Conservation (phyloP, 306 rosid genomes). For the Ochetophila trinervis region DNA sequence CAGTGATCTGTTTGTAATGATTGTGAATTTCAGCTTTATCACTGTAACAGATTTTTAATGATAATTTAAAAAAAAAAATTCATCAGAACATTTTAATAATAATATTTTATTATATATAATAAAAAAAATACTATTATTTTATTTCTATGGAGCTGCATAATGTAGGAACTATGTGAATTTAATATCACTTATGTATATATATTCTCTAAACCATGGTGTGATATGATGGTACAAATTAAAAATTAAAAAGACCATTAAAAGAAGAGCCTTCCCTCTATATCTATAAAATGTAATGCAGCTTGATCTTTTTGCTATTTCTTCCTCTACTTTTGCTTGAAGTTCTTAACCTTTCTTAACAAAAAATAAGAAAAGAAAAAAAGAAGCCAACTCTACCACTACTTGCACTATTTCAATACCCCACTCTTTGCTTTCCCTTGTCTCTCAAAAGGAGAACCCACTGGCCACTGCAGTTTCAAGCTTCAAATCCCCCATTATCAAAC, state of each 20-base stretch:
- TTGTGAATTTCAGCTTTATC: too few relatives aligned
- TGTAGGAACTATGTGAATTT: too few relatives aligned
- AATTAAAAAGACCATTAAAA: slow-evolving; percentile 27
- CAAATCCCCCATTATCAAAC: slow-evolving; percentile 7
- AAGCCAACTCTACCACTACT: slow-evolving; percentile 28
- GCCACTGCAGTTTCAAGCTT: slow-evolving; percentile 37
- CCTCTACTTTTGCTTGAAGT: neutral
- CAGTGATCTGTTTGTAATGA: too few relatives aligned
- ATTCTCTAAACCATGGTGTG: too few relatives aligned
- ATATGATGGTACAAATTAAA: neutral
- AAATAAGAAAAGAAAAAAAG: too few relatives aligned
- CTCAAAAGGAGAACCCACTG: slow-evolving; percentile 75
- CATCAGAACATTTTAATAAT: too few relatives aligned
- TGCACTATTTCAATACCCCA: neutral
- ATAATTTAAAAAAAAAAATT: too few relatives aligned
- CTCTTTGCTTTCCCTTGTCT: slow-evolving; percentile 12
- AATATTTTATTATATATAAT: too few relatives aligned
- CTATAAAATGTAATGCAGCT: neutral
- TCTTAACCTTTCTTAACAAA: slow-evolving; percentile 12
- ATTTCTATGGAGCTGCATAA: too few relatives aligned
- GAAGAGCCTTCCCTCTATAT: slow-evolving; percentile 32
- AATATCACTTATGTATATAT: too few relatives aligned
- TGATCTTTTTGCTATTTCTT: neutral
- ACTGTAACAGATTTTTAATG: too few relatives aligned
- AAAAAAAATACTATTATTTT: too few relatives aligned